Conservation (phyloP, 1,284 basidiomycete genomes). For the Leccinum solheimii region DNA sequence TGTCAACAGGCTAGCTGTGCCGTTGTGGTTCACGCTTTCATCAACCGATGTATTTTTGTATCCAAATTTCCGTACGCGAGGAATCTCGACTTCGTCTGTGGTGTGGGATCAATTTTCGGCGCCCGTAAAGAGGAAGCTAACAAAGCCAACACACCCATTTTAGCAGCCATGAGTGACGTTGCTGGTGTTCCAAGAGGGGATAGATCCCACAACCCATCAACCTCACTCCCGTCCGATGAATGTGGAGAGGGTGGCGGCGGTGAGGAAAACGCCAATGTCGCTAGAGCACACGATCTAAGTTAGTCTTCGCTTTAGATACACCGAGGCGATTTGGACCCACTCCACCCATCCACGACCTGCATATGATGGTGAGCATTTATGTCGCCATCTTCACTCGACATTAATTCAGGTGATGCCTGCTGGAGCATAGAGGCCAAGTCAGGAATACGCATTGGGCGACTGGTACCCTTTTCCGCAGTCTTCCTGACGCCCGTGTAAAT, state of each 20-base stretch:
- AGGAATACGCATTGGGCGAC: slow-evolving; percentile 4
- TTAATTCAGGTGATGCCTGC: slow-evolving; percentile 21
- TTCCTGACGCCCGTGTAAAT: background rate
- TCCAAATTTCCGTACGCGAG: slow-evolving; percentile 31
- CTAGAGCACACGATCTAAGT: slow-evolving; percentile 16
- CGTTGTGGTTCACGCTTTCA: slow-evolving; percentile 1
- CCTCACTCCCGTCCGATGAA: slow-evolving; percentile 37
- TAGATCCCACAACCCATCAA: slow-evolving; percentile 46
- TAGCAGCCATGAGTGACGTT: slow-evolving; percentile 38
- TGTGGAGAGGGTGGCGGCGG: slow-evolving; percentile 39
- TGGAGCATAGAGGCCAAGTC: slow-evolving; percentile 23
- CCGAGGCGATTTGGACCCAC: slow-evolving; percentile 37
- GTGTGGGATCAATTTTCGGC: slow-evolving; percentile 7
- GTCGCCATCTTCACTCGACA: slow-evolving; percentile 43
- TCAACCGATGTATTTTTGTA: slow-evolving; percentile 19
- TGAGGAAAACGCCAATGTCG: slow-evolving; percentile 29
- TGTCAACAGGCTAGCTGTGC: slow-evolving; percentile 17
- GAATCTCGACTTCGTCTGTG: slow-evolving; percentile 34
- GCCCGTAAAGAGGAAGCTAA: background rate
- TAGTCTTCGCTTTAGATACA: slow-evolving; percentile 2
- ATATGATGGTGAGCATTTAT: slow-evolving; percentile 45
- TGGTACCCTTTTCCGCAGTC: background rate
- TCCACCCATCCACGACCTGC: slow-evolving; percentile 57
- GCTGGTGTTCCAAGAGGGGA: slow-evolving; percentile 39
- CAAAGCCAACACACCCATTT: slow-evolving; percentile 41